Percentiles rank a stretch among this genome's conserved stretches.
Conservation (phyloP, 352 stramenopile genomes). For the Phytophthora palmivora region DNA sequence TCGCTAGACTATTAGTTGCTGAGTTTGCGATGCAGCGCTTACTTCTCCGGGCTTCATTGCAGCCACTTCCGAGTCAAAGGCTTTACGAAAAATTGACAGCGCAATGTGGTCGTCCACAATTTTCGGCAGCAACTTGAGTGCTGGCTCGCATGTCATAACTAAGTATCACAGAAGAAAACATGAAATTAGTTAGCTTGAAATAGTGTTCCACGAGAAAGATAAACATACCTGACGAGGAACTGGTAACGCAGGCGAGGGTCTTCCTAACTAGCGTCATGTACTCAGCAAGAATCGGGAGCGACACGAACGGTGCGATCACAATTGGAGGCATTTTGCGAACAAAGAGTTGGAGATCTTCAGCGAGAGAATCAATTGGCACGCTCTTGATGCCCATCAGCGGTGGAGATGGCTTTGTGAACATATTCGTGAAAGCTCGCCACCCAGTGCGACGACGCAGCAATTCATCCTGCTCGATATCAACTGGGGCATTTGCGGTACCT, state of each 20-base stretch:
- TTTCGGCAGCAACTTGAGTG: slow-evolving; percentile 69
- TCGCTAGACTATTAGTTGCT: neutral
- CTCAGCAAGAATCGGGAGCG: slow-evolving; percentile 71
- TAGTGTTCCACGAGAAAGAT: neutral
- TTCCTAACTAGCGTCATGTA: slow-evolving; percentile 77
- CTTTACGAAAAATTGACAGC: slow-evolving; percentile 62
- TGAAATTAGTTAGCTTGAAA: no score
- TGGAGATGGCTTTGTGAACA: slow-evolving; percentile 60
- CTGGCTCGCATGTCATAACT: slow-evolving; percentile 71
- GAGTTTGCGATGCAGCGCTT: neutral
- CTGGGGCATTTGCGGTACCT: slow-evolving; percentile 62
- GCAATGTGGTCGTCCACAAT: slow-evolving; percentile 80
- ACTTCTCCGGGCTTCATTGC: slow-evolving; percentile 56
- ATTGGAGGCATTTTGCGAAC: slow-evolving; percentile 71
- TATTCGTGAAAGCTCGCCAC: slow-evolving; percentile 76
- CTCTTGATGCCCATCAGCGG: slow-evolving; percentile 77
- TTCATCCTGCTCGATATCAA: slow-evolving; percentile 82
- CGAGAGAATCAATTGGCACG: slow-evolving; percentile 50
- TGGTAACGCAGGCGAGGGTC: slow-evolving; percentile 47
- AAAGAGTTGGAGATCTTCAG: slow-evolving; percentile 57
- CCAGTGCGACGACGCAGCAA: slow-evolving; percentile 69
- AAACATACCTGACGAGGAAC: slow-evolving; percentile 51
- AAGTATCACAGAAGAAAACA: slow-evolving; percentile 2
- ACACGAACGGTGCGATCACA: slow-evolving; percentile 69
- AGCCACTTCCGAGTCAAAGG: slow-evolving; percentile 62